These are phyloP conservation scores for Xylogone sp. DNA, from an alignment of 2,329 filamentous ascomycete genomes.

Conservation along the genomic window DNA sequence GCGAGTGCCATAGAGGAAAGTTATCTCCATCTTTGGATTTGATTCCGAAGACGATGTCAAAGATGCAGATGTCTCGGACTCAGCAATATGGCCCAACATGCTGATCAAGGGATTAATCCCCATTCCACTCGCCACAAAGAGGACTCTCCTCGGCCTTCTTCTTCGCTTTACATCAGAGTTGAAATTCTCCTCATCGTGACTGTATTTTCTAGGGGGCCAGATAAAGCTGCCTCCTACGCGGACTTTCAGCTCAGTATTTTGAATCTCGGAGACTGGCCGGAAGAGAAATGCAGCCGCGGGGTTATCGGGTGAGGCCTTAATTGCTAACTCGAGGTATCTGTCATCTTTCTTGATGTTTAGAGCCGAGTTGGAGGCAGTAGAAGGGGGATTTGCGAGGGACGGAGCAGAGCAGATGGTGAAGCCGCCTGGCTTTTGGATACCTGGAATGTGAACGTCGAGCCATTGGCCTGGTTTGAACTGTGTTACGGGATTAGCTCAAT, in stretches of 20 bases:
- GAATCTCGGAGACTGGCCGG: slow-evolving; percentile 50
- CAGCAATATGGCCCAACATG: slow-evolving; percentile 19
- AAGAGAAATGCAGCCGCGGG: slow-evolving; percentile 76
- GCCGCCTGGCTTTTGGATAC: slow-evolving; percentile 67
- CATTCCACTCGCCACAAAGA: slow-evolving; percentile 55
- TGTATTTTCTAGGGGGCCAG: slow-evolving; percentile 57
- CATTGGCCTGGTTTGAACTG: slow-evolving; percentile 83
- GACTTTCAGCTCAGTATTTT: slow-evolving; percentile 57
- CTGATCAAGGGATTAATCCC: slow-evolving; percentile 30
- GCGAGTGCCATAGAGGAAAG: not conserved
- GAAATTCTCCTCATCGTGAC: slow-evolving; percentile 28
- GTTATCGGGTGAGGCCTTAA: slow-evolving; percentile 68
- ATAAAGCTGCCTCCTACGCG: slow-evolving; percentile 78
- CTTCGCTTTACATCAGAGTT: slow-evolving; percentile 14
- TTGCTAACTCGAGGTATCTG: slow-evolving; percentile 69
- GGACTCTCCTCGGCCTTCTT: slow-evolving; percentile 48
- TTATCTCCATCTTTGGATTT: not conserved
- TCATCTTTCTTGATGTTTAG: no score
- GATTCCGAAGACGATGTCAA: not conserved
- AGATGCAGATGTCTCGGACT: not conserved
- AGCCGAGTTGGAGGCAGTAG: no score
- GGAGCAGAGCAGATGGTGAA: slow-evolving; percentile 86
- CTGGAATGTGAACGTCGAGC: slow-evolving; percentile 78
- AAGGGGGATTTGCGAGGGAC: slow-evolving; percentile 32
- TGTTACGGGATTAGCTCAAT: not conserved